phyloP scores from a whole-genome alignment of 108 stramenopile species.

The Discostella stelligeroides region DNA sequence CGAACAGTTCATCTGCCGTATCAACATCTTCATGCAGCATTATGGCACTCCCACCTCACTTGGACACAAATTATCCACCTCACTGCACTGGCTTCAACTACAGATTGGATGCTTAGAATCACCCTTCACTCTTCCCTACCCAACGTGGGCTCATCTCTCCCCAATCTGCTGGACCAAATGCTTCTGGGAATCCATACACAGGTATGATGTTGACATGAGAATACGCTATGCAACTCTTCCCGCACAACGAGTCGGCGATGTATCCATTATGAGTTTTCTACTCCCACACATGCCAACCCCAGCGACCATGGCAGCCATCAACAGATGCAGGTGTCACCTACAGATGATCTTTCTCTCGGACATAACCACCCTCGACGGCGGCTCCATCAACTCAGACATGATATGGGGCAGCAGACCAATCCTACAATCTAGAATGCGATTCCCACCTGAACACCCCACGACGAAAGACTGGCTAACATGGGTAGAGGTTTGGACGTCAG shows the following conservation, averaged over 20 bases:
- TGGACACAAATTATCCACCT: neutral
- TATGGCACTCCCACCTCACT: neutral
- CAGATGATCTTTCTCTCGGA: neutral
- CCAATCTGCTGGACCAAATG: neutral
- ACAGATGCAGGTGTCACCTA: neutral
- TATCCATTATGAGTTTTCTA: neutral
- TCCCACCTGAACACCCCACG: neutral
- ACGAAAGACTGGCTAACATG: neutral
- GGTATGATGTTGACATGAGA: neutral
- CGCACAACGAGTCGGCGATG: neutral
- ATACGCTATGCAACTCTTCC: neutral
- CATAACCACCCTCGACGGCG: neutral
- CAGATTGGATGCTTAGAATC: neutral
- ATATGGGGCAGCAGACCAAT: neutral
- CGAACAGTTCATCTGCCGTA: neutral
- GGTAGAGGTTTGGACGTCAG: neutral
- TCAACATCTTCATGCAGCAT: neutral
- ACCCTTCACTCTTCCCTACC: too few relatives aligned
- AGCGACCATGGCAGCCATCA: neutral
- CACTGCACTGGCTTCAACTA: neutral
- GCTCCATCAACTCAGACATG: neutral
- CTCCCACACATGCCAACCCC: neutral
- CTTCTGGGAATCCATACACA: neutral
- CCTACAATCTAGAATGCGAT: neutral
- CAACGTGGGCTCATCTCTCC: neutral